These are phyloP conservation scores for Pneumocystis jirovecii DNA, from an alignment of 1,139 yeast species.

Conservation along the genomic window DNA sequence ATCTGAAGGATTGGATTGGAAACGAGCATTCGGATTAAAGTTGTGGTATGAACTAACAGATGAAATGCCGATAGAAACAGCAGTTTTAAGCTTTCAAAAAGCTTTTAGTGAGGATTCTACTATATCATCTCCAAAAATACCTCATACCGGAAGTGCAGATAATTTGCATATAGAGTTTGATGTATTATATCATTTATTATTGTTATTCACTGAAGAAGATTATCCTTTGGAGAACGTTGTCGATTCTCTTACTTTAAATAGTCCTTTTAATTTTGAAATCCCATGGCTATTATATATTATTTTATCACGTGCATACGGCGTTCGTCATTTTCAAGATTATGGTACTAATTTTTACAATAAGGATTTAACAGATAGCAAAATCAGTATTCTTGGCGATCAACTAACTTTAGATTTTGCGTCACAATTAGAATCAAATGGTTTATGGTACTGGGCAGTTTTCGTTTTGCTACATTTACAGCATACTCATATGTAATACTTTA, in stretches of 20 bases:
- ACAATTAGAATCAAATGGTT: slow-evolving; percentile 35
- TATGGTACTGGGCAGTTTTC: slow-evolving; percentile 47
- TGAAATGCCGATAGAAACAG: slow-evolving; percentile 23
- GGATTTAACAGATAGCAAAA: slow-evolving; percentile 14
- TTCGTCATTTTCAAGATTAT: slow-evolving; percentile 10
- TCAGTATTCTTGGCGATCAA: slow-evolving; percentile 28
- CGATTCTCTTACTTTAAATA: neutral
- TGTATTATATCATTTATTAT: slow-evolving; percentile 26
- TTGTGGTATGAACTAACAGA: slow-evolving; percentile 40
- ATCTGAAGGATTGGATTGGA: slow-evolving; percentile 46
- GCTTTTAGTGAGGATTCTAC: slow-evolving; percentile 17
- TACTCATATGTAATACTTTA: slow-evolving; percentile 29
- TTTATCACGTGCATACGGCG: slow-evolving; percentile 23
- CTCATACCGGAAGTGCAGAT: slow-evolving; percentile 12
- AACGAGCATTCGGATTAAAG: slow-evolving; percentile 40
- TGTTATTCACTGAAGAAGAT: slow-evolving; percentile 28
- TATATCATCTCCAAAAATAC: slow-evolving; percentile 16
- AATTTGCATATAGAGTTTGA: slow-evolving; percentile 13
- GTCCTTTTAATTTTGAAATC: slow-evolving; percentile 25
- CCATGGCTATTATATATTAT: slow-evolving; percentile 46
- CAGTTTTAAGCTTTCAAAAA: slow-evolving; percentile 23
- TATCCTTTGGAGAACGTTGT: slow-evolving; percentile 17
- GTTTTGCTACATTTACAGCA: slow-evolving; percentile 40
- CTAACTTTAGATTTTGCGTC: slow-evolving; percentile 39
- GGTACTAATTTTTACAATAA: neutral